Conservation (phyloP, 257 asterid genomes). For the Solanum peruvianum region DNA sequence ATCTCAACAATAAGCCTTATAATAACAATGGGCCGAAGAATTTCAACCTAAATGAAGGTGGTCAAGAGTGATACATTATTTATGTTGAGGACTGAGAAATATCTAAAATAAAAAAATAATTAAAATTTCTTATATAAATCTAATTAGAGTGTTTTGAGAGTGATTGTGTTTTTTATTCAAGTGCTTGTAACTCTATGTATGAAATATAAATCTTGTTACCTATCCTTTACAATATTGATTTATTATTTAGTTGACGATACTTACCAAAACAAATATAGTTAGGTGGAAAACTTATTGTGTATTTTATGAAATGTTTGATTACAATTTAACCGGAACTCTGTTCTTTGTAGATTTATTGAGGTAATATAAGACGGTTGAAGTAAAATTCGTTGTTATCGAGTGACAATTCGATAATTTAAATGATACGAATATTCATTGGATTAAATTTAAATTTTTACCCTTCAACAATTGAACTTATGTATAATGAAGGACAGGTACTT, state of each 20-base stretch:
- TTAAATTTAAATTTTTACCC: background rate
- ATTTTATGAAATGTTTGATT: background rate
- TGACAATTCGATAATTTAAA: background rate
- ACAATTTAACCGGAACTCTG: background rate
- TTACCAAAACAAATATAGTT: background rate
- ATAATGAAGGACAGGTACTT: background rate
- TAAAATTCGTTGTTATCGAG: background rate
- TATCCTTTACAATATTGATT: background rate
- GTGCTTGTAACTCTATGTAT: background rate
- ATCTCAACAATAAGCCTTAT: background rate
- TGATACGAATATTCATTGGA: background rate
- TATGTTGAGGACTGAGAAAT: background rate
- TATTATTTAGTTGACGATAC: background rate
- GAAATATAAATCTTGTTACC: background rate
- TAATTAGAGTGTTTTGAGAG: background rate
- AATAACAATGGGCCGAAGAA: background rate
- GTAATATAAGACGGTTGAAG: background rate
- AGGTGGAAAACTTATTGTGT: background rate
- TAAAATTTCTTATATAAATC: background rate
- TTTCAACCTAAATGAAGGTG: background rate
- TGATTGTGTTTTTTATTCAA: background rate
- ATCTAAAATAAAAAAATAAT: too few relatives aligned
- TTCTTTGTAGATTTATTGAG: background rate
- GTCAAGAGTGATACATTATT: background rate
- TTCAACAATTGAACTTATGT: background rate